phyloP scores from a whole-genome alignment of 306 rosid species.

The Prunus fruticosa region DNA sequence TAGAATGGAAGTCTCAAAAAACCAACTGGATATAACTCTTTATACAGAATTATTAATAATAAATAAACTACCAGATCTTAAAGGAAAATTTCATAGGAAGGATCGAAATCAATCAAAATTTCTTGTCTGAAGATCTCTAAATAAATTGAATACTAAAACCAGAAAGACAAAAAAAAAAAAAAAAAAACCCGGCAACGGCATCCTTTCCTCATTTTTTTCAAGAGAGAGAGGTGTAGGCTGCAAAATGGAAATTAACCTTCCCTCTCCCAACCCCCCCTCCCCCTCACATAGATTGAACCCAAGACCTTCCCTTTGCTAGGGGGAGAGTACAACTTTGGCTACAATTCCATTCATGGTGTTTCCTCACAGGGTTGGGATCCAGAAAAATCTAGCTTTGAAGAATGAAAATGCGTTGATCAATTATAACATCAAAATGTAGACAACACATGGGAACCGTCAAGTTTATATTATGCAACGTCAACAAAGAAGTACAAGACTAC shows the following conservation, averaged over 20 bases:
- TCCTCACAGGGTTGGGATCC: background rate
- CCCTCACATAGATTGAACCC: background rate
- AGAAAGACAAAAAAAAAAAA: background rate
- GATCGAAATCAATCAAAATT: background rate
- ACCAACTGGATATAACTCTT: background rate
- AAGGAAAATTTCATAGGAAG: background rate
- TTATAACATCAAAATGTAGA: background rate
- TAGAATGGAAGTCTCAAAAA: slow-evolving; percentile 15
- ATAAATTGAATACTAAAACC: background rate
- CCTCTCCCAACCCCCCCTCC: background rate
- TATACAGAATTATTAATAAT: background rate
- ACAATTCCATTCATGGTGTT: background rate
- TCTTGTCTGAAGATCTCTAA: background rate
- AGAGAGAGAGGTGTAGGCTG: background rate
- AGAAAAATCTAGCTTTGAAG: background rate
- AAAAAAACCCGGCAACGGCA: background rate
- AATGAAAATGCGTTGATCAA: background rate
- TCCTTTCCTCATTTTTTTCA: background rate
- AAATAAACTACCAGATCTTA: background rate
- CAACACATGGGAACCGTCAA: slow-evolving; percentile 17
- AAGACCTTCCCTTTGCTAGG: background rate
- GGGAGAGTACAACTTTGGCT: background rate
- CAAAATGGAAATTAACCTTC: background rate
- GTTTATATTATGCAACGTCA: background rate
- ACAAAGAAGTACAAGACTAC: slow-evolving; percentile 3